Base-by-base conservation (phyloP, 2,329 filamentous ascomycete species). In the Fusarium veterinarium region DNA sequence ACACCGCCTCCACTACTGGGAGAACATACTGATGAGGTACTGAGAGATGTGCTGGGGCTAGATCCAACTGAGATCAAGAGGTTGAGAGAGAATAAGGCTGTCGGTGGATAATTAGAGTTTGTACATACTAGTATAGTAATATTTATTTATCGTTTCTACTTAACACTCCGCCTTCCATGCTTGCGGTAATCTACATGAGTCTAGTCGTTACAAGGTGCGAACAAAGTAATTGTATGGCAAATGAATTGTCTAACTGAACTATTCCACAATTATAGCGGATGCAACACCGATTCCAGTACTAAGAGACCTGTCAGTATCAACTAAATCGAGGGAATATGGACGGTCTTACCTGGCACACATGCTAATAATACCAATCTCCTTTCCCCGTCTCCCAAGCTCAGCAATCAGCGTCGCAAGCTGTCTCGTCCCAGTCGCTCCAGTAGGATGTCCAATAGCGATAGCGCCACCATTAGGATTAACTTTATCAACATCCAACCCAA, bases 401-500 rank as follows among this genome's bases (percentile, higher is more conserved):
- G 62, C 38, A 3, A 71, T 5, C 4, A 71, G 17, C 17, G 67
- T 71, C 5, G 67, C 58, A 16, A 67, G 14, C 35, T 71, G 69
- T 2, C 69, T 44, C 5, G 67, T 59, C 17, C 94, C 94, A 12
- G 95, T 97, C 19, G 95, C 95, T 48, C 95, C 95, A 2, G 97
- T 87, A 6, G 95, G 95, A 81, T 97, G 95, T 2, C 95, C 95
- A 25, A 97, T 84, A 20, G 95, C 95, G 80, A 97, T 97, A 2
- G 95, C 95, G 42, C 95, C 95, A 66, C 95, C 95, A 77, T 96
- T 95, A 1, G 94, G 94, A 83, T 98, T 98, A 31, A 98, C 92
- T 82, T 88, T 91, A 7, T 88, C 89, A 51, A 88, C 82, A 76
- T 91, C 87, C 83, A 95, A 83, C 0, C 91, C 92, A 20, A 95